Percentiles rank a stretch among this genome's conserved stretches.
Evolutionary conservation across 129 eudicot genomes (phyloP).

Genomic region (Cynara cardunculus): DNA sequence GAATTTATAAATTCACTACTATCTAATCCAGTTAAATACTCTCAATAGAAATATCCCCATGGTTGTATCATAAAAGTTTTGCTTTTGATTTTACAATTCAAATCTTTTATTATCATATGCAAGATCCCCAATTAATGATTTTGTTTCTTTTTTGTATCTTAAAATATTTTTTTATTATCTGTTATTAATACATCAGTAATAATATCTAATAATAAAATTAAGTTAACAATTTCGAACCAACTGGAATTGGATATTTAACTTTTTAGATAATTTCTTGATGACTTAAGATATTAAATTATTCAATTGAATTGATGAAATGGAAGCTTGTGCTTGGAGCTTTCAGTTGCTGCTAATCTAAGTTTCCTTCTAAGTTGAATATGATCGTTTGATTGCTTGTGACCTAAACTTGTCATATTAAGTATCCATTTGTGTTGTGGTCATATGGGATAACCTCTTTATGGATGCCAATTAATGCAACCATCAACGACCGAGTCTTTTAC

Average conservation of each 20-base stretch:
- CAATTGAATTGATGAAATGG: slow-evolving; percentile 8
- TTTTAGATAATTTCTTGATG: background rate
- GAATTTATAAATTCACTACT: no score
- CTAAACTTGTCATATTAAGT: slow-evolving; percentile 11
- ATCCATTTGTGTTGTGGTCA: background rate
- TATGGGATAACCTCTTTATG: slow-evolving; percentile 4
- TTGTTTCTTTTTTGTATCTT: no score
- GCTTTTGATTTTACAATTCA: no score
- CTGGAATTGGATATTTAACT: background rate
- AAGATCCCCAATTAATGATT: no score
- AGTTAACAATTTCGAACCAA: no score
- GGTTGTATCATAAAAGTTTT: no score
- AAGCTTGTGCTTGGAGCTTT: slow-evolving; percentile 24
- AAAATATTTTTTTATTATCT: no score
- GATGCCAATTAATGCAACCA: background rate
- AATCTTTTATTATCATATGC: no score
- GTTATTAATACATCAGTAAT: background rate
- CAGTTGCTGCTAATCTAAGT: slow-evolving; percentile 33
- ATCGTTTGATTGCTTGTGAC: slow-evolving; percentile 17
- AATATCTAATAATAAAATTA: background rate
- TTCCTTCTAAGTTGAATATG: slow-evolving; percentile 14
- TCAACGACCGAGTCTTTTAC: background rate
- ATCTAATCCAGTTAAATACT: no score
- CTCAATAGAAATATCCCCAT: no score
- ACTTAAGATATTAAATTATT: slow-evolving; percentile 5